phyloP scores from a whole-genome alignment of 148 eudicot genomes.

The Rhododendron williamsianum region DNA sequence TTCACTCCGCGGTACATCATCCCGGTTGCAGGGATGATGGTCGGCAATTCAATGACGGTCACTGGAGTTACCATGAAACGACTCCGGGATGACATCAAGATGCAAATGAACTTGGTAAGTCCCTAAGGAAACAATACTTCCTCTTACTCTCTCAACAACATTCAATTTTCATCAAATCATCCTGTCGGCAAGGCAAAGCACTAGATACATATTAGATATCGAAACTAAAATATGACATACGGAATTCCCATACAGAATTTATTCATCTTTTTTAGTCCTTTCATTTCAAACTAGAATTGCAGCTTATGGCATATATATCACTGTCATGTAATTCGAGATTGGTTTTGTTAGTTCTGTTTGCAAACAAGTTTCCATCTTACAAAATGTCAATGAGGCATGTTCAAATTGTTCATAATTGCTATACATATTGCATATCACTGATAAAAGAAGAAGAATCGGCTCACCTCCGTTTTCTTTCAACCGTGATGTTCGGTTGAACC shows the following conservation, averaged over 20 bases:
- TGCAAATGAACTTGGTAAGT: constrained; percentile 66
- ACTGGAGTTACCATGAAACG: constrained; percentile 97
- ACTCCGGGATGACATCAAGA: constrained; percentile 80
- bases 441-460: not conserved
- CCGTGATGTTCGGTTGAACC: not conserved
- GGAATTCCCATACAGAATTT: not conserved
- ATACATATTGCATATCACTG: not conserved
- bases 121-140: not conserved
- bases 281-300: not conserved
- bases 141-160: not conserved
- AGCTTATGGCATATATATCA: not conserved
- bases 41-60: constrained; percentile 89
- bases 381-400: not conserved
- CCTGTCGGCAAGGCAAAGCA: not conserved
- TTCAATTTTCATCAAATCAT: not conserved
- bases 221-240: not conserved
- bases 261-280: not conserved
- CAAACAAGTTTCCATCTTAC: not conserved
- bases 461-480: not conserved
- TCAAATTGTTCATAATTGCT: not conserved
- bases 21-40: constrained; percentile 98
- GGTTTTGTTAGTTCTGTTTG: not conserved
- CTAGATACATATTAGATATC: not conserved
- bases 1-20: constrained; percentile 88
- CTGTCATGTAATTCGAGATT: not conserved